Conservation (phyloP, 345 rosid genomes). For the Adansonia digitata region DNA sequence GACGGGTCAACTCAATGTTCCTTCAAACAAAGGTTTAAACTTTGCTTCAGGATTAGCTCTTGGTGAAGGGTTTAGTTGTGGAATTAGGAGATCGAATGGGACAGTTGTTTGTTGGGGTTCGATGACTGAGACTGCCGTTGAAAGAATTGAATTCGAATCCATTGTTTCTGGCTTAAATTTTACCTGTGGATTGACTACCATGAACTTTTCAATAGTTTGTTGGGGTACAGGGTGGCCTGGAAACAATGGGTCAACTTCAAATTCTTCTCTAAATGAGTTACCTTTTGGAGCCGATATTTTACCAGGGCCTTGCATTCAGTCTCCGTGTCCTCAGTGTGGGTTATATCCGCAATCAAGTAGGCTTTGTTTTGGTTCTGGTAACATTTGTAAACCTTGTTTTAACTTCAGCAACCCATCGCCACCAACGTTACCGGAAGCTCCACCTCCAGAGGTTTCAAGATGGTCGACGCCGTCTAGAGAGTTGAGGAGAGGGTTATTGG, state of each 20-base stretch:
- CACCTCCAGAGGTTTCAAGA: background rate
- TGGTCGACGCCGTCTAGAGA: conserved; percentile 29
- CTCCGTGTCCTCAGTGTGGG: conserved; percentile 43
- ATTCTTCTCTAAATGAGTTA: conserved; percentile 7
- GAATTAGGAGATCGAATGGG: conserved; percentile 30
- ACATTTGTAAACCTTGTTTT: conserved; percentile 35
- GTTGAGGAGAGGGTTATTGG: conserved; percentile 55
- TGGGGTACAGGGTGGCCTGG: conserved; percentile 66
- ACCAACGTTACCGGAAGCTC: background rate
- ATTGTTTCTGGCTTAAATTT: conserved; percentile 65
- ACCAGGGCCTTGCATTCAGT: conserved; percentile 71
- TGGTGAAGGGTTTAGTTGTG: conserved; percentile 66
- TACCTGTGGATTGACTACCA: conserved; percentile 54
- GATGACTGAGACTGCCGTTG: conserved; percentile 27
- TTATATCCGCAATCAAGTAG: conserved; percentile 32
- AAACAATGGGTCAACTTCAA: conserved; percentile 3
- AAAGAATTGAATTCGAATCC: conserved; percentile 39
- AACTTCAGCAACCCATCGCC: conserved; percentile 13
- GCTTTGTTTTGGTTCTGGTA: conserved; percentile 53
- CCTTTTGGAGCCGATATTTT: conserved; percentile 36
- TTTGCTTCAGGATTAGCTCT: conserved; percentile 50
- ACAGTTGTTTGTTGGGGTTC: conserved; percentile 79
- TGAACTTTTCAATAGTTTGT: conserved; percentile 47
- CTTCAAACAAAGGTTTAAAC: conserved; percentile 24
- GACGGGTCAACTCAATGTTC: conserved; percentile 53